These are phyloP conservation scores for Trichophyton schoenleinii DNA, from an alignment of 2,329 filamentous ascomycete species.

Conservation along the genomic window DNA sequence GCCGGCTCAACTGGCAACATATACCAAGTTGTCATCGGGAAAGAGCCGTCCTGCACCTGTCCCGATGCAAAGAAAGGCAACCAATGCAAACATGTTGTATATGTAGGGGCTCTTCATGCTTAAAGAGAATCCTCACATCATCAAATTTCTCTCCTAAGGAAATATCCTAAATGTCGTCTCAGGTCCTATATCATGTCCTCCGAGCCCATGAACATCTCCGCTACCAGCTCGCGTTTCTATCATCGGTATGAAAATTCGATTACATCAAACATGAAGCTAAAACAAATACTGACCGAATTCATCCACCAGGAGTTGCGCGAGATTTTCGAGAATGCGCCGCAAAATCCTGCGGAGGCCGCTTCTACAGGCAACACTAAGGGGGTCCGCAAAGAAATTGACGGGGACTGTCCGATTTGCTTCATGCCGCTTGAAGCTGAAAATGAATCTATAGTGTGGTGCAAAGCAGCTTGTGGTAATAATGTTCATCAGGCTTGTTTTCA, in stretches of 20 bases:
- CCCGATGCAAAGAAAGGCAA: constrained; percentile 43
- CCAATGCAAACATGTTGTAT: constrained; percentile 53
- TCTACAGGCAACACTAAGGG: constrained; percentile 29
- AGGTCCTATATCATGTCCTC: constrained; percentile 45
- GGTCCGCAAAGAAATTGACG: constrained; percentile 47
- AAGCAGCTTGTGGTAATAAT: constrained; percentile 50
- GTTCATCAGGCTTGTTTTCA: constrained; percentile 47
- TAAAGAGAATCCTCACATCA: neutral
- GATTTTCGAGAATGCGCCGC: constrained; percentile 43
- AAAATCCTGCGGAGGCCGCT: constrained; percentile 33
- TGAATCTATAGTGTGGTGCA: constrained; percentile 45
- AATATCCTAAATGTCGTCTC: neutral
- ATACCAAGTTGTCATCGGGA: constrained; percentile 45
- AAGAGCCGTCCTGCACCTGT: constrained; percentile 43
- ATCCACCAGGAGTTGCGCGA: constrained; percentile 40
- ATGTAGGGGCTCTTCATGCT: constrained; percentile 29
- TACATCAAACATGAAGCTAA: too few species aligned
- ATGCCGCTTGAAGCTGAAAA: constrained; percentile 39
- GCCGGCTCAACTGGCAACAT: constrained; percentile 51
- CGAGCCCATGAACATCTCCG: constrained; percentile 44
- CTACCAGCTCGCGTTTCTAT: constrained; percentile 50
- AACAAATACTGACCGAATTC: neutral
- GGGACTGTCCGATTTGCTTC: constrained; percentile 53
- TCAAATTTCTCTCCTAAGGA: neutral
- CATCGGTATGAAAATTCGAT: constrained; percentile 23